phyloP scores from a whole-genome alignment of 148 eudicot genomes.

The Beta vulgaris region DNA sequence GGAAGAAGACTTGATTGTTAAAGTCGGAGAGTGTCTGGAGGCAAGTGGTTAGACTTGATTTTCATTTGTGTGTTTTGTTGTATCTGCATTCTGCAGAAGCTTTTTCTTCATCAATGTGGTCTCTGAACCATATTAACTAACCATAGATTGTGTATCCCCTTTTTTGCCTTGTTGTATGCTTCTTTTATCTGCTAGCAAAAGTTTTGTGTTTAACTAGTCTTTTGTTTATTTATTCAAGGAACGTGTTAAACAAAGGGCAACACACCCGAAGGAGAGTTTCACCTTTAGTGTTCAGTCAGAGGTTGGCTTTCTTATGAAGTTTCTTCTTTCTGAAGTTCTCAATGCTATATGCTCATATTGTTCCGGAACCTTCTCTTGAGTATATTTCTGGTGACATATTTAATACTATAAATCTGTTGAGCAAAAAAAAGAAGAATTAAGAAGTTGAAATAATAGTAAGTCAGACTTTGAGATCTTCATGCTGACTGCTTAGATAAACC shows the following conservation, averaged over 20 bases:
- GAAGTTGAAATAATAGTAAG: not conserved
- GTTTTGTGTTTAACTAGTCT: not conserved
- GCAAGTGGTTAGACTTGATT: constrained; percentile 42
- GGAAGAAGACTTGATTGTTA: constrained; percentile 79
- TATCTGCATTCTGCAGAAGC: not conserved
- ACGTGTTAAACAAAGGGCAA: constrained; percentile 71
- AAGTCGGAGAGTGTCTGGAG: constrained; percentile 89
- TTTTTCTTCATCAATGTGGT: not conserved
- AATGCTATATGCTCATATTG: not conserved
- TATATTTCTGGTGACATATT: not conserved
- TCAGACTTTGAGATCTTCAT: not conserved
- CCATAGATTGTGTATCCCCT: not conserved
- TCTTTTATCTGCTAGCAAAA: not conserved
- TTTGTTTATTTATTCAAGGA: constrained; percentile 49
- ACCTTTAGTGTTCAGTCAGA: constrained; percentile 56
- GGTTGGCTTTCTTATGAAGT: constrained; percentile 35
- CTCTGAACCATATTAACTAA: not conserved
- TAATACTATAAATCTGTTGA: not conserved
- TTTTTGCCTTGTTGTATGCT: not conserved
- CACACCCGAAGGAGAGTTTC: constrained; percentile 49
- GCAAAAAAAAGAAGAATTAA: not conserved
- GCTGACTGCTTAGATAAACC: not conserved
- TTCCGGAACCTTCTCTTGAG: not conserved
- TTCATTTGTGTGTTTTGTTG: not conserved
- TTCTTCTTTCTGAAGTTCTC: not conserved